phyloP scores from a whole-genome alignment of 495 filamentous ascomycete species.

The Gamarada debralockiae region DNA sequence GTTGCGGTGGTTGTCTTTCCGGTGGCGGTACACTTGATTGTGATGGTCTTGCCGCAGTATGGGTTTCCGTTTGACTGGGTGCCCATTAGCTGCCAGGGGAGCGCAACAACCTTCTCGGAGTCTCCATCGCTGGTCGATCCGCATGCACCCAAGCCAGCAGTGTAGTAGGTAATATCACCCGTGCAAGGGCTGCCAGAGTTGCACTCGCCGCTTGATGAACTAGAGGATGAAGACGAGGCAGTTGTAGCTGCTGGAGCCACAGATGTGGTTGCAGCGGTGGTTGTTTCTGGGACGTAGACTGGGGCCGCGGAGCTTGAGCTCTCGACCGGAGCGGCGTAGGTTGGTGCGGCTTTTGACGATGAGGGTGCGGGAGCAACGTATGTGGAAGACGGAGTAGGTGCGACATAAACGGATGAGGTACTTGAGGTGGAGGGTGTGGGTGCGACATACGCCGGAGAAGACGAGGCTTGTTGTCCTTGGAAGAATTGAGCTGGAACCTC shows the following conservation, averaged over 20 bases:
- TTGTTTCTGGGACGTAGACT: background rate
- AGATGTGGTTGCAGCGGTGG: slow-evolving; percentile 5
- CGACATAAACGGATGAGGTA: slow-evolving; percentile 15
- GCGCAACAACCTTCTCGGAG: slow-evolving; percentile 22
- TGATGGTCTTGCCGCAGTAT: slow-evolving; percentile 64
- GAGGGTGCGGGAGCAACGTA: background rate
- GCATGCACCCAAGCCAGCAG: slow-evolving; percentile 23
- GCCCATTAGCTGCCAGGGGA: slow-evolving; percentile 41
- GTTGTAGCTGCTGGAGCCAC: slow-evolving; percentile 1
- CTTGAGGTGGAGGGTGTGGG: slow-evolving; percentile 16
- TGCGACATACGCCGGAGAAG: slow-evolving; percentile 9
- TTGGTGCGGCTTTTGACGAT: background rate
- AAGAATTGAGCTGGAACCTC: slow-evolving; percentile 36
- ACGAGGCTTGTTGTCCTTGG: slow-evolving; percentile 23
- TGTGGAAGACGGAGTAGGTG: slow-evolving; percentile 3
- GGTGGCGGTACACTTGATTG: slow-evolving; percentile 42
- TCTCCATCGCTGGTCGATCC: slow-evolving; percentile 18
- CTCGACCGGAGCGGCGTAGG: background rate
- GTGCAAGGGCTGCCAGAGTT: slow-evolving; percentile 17
- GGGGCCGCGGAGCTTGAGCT: background rate
- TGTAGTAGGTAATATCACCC: slow-evolving; percentile 26
- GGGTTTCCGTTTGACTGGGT: slow-evolving; percentile 48
- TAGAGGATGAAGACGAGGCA: background rate
- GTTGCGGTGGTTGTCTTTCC: slow-evolving; percentile 52
- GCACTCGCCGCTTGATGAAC: slow-evolving; percentile 11